Evolutionary conservation across 345 rosid genomes (phyloP), one percentile per base, ranked within the genome.

Genomic region (Hibiscus trionum): DNA sequence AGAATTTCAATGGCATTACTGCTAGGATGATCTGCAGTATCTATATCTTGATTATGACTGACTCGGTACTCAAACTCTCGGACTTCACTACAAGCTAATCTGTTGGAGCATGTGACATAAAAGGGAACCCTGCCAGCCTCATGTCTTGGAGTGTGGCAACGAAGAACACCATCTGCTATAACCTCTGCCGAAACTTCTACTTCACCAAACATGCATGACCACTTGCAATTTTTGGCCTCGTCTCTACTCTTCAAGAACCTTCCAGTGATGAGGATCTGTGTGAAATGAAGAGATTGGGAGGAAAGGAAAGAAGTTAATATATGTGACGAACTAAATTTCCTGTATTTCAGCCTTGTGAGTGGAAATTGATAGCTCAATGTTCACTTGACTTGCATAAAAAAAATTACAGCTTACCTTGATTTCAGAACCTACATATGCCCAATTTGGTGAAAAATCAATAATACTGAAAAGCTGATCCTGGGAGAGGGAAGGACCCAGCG

Each of bases 171-270:
- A 85, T 84, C 88, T 58, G 92, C 91, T 70, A 92, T 72, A 66
- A 89, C 80, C 70, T 92, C 90, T 42, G 97, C 97, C 12, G 88
- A 93, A 84, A 92, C 97, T 86, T 95, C 99, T 73, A 90, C 86
- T 83, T 95, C 97, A 19, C 97, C 99, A 84, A 95, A 92, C 97
- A 95, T 92, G 83, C 97, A 90, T 50, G 96, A 95, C 97, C 96
- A 92, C 62, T 84, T 79, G 68, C 77, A 80, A 9, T 67, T 81
- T 80, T 82, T 80, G 57, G 78, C 82, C 76, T 83, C 96, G 77
- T 90, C 82, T 69, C 55, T 76, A 66, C 75, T 69, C 79, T 81
- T 89, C 77, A 91, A 82, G 87, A 93, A 93, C 75, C 80, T 86
- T 79, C 98, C 93, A 24, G 84, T 82, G 73, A 95, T 76, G 33